phyloP scores from a whole-genome alignment of 2,329 filamentous ascomycete genomes.

The Alternaria sp. region DNA sequence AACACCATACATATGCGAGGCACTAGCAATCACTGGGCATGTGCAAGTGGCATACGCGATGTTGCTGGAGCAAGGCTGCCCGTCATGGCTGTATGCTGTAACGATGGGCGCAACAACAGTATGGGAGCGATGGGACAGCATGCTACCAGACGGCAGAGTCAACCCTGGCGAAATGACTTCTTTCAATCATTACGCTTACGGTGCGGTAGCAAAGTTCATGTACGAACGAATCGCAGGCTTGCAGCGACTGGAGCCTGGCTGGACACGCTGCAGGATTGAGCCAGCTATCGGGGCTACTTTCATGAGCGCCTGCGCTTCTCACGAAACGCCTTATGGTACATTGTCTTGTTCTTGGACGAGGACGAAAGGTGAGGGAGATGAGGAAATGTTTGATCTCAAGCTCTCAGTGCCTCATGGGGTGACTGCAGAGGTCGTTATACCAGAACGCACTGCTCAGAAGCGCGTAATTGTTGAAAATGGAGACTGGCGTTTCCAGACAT shows the following conservation, averaged over 20 bases:
- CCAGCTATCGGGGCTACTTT: background rate
- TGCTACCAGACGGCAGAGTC: constrained; percentile 55
- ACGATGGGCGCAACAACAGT: constrained; percentile 58
- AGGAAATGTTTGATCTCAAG: no score
- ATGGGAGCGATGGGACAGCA: constrained; percentile 62
- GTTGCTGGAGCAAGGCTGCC: constrained; percentile 36
- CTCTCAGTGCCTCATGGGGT: no score
- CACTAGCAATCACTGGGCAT: no score
- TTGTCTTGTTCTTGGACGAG: no score
- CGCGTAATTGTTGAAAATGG: no score
- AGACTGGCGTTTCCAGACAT: no score
- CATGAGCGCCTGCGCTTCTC: no score
- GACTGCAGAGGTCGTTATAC: no score
- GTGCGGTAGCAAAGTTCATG: constrained; percentile 57
- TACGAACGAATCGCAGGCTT: constrained; percentile 43
- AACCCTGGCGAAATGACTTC: constrained; percentile 59
- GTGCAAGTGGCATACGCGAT: constrained; percentile 18
- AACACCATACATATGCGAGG: background rate
- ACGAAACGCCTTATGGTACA: no score
- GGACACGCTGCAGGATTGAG: background rate
- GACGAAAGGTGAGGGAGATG: no score
- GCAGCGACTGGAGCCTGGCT: constrained; percentile 49
- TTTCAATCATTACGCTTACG: constrained; percentile 41
- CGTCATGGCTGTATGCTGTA: constrained; percentile 60
- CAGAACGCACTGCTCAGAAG: no score